phyloP scores from a whole-genome alignment of 192 early-diverging fungal species.

The Coemansia sp. region DNA sequence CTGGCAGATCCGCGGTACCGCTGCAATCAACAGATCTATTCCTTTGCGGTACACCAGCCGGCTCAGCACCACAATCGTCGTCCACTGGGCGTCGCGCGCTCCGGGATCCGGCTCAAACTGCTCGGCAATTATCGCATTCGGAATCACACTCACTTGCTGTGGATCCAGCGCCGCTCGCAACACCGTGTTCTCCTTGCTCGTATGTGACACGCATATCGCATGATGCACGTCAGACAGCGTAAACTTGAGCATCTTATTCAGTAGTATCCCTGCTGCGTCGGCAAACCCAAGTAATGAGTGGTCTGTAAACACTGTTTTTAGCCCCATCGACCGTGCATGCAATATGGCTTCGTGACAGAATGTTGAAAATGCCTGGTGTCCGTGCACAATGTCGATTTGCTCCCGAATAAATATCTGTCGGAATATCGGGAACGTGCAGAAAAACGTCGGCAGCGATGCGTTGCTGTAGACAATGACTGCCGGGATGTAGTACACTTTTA shows the following conservation, averaged over 20 bases:
- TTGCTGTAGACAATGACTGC: constrained; percentile 79
- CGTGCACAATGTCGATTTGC: constrained; percentile 92
- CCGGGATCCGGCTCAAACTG: constrained; percentile 83
- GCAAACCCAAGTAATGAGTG: constrained; percentile 98
- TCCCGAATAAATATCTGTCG: constrained; percentile 90
- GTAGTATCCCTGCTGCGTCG: constrained; percentile 85
- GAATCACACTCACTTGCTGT: constrained; percentile 88
- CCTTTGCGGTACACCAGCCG: constrained; percentile 95
- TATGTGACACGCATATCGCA: constrained; percentile 97
- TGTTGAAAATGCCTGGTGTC: constrained; percentile 92
- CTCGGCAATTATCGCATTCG: constrained; percentile 94
- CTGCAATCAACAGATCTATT: constrained; percentile 84
- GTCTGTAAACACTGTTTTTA: constrained; percentile 93
- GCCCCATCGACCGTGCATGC: constrained; percentile 92
- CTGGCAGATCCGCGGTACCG: constrained; percentile 90
- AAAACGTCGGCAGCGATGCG: constrained; percentile 88
- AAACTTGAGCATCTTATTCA: constrained; percentile 97
- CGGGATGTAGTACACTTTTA: constrained; percentile 96
- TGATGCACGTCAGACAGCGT: constrained; percentile 96
- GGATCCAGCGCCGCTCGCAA: constrained; percentile 89
- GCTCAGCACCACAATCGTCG: constrained; percentile 92
- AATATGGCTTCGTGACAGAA: constrained; percentile 95
- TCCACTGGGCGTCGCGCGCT: constrained; percentile 71
- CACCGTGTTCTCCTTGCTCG: constrained; percentile 99
- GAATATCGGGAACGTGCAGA: constrained; percentile 88